These are phyloP conservation scores for Termitomyces sp. DNA, from an alignment of 768 basidiomycete species.

Conservation along the genomic window DNA sequence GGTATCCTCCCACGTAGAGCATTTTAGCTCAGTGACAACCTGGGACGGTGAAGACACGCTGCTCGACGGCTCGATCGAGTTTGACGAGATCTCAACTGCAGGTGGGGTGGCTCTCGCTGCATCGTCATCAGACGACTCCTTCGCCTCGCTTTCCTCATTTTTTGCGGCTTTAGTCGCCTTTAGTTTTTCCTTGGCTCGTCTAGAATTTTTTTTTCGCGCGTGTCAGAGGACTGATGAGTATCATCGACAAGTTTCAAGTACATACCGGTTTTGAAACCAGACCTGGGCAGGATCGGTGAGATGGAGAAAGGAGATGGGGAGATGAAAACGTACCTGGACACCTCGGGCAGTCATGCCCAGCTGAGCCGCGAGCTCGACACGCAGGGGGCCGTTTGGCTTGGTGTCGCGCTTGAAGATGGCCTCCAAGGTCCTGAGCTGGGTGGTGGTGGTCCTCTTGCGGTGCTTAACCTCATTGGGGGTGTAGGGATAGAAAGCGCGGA, in stretches of 20 bases:
- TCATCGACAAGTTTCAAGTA: slow-evolving; percentile 1
- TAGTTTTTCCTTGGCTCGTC: slow-evolving; percentile 83
- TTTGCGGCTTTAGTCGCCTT: slow-evolving; percentile 51
- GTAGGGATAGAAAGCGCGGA: slow-evolving; percentile 84
- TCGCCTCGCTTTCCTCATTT: slow-evolving; percentile 16
- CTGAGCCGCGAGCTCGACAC: slow-evolving; percentile 77
- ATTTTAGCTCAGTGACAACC: slow-evolving; percentile 29
- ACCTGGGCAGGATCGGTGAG: slow-evolving; percentile 46
- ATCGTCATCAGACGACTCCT: slow-evolving; percentile 26
- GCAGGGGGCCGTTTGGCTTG: slow-evolving; percentile 81
- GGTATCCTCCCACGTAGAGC: slow-evolving; percentile 31
- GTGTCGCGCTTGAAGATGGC: slow-evolving; percentile 82
- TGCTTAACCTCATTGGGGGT: slow-evolving; percentile 94
- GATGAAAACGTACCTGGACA: slow-evolving; percentile 71
- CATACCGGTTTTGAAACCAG: slow-evolving; percentile 86
- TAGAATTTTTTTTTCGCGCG: slow-evolving; percentile 23
- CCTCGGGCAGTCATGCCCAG: slow-evolving; percentile 91
- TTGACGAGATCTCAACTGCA: slow-evolving; percentile 8
- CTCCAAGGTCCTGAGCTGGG: slow-evolving; percentile 89
- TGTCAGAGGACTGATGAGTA: slow-evolving; percentile 5
- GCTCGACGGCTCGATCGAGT: slow-evolving; percentile 22
- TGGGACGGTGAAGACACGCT: slow-evolving; percentile 38
- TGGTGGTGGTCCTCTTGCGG: slow-evolving; percentile 81
- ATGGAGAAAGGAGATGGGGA: slow-evolving; percentile 4
- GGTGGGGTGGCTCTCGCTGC: slow-evolving; percentile 10